Percentiles rank a stretch among this genome's conserved stretches.
phyloP scores from a whole-genome alignment of 805 yeast species.

The Saturnispora besseyi region DNA sequence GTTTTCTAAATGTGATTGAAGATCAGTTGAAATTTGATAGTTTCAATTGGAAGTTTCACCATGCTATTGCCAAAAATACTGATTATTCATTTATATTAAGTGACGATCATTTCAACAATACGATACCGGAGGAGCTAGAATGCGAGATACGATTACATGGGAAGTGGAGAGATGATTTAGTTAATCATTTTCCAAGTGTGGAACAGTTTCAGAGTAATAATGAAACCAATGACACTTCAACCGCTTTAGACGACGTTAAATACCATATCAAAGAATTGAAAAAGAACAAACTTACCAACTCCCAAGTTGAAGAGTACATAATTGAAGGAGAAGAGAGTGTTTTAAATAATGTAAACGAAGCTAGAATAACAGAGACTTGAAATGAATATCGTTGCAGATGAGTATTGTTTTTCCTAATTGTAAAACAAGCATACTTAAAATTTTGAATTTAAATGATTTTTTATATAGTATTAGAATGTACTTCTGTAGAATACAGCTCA shows the following conservation, averaged over 20 bases:
- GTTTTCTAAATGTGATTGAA: constrained; percentile 59
- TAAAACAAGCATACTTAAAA: too few species aligned
- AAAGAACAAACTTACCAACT: not conserved
- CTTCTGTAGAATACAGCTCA: too few species aligned
- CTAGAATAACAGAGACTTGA: not conserved
- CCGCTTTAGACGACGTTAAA: constrained; percentile 9
- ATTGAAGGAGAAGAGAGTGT: constrained; percentile 14
- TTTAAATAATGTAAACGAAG: not conserved
- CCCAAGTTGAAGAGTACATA: constrained; percentile 24
- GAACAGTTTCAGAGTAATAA: constrained; percentile 2
- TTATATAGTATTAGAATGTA: too few species aligned
- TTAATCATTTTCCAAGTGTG: not conserved
- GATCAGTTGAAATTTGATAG: constrained; percentile 45
- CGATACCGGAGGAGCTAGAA: constrained; percentile 7
- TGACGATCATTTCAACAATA: constrained; percentile 18
- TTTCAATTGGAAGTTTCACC: constrained; percentile 73
- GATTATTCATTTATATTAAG: constrained; percentile 25
- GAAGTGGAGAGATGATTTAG: not conserved
- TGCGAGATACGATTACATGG: not conserved
- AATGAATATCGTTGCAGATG: not conserved
- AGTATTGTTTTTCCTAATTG: too few species aligned
- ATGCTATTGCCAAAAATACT: constrained; percentile 29
- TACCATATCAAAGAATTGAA: constrained; percentile 2
- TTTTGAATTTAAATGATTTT: too few species aligned
- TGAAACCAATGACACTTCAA: constrained; percentile 7